Evolutionary conservation across 257 asterid species (phyloP).

Genomic region (Scutellaria baicalensis): DNA sequence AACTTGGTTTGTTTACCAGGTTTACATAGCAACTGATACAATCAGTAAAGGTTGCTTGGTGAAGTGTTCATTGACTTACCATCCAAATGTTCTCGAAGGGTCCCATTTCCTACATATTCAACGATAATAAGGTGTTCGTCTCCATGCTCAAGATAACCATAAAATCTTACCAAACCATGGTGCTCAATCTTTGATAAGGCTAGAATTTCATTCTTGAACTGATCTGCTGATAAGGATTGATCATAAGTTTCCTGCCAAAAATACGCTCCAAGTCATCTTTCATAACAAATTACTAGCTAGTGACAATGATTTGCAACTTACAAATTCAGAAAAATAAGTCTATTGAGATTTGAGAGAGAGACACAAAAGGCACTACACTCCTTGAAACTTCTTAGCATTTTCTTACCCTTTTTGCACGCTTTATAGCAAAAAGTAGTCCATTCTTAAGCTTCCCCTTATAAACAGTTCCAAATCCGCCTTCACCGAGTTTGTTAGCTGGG

Average conservation of each 20-base stretch:
- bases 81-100: slow-evolving; percentile 65
- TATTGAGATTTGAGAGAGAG: neutral
- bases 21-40: neutral
- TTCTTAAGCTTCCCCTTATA: slow-evolving; percentile 43
- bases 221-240: slow-evolving; percentile 23
- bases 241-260: slow-evolving; percentile 37
- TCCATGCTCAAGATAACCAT: slow-evolving; percentile 52
- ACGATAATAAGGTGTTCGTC: slow-evolving; percentile 45
- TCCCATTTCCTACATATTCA: slow-evolving; percentile 67
- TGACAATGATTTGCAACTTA: neutral
- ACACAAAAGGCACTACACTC: neutral
- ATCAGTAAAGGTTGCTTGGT: neutral
- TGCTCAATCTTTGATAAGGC: slow-evolving; percentile 64
- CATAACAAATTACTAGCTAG: neutral
- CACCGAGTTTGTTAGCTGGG: slow-evolving; percentile 42
- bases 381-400: neutral
- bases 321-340: neutral
- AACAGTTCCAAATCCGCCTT: slow-evolving; percentile 58
- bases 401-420: slow-evolving; percentile 54
- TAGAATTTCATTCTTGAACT: slow-evolving; percentile 54
- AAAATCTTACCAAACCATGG: slow-evolving; percentile 49
- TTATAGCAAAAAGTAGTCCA: slow-evolving; percentile 56
- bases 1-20: neutral
- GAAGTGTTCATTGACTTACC: slow-evolving; percentile 33
- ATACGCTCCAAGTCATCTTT: neutral